Base-by-base conservation (phyloP, 306 rosid species). In the Rubus parviflorus region DNA sequence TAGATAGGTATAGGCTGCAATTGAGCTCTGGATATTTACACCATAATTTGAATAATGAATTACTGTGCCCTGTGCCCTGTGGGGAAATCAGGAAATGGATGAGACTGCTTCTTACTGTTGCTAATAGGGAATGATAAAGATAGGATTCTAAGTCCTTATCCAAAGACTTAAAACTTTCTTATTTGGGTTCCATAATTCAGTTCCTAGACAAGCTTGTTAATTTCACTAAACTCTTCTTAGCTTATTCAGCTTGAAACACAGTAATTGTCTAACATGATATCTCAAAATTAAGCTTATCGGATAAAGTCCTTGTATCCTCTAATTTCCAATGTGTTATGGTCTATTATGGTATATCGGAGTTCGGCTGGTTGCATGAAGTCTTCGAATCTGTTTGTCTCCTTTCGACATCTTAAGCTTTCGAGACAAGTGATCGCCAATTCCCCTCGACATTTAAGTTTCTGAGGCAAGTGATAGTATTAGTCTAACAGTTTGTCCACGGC, bases 71-170 rank as follows among this genome's bases (percentile, higher is more conserved):
- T 30, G 1, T 30, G 35, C n/a, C n/a, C n/a, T n/a, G n/a, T n/a
- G n/a, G n/a, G n/a, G n/a, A n/a, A n/a, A n/a, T n/a, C n/a, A 51
- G 74, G 80, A 72, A 22, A 46, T 67, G 62, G 79, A 84, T 60
- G 65, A 12, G 76, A 76, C 75, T 75, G 74, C 57, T 72, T 75
- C 75, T 64, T 75, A 48, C 53, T 79, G 77, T 80, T 78, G 74
- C 64, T 37, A 7, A 79, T 60, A 71, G 80, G 70, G 70, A 72
- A 77, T 38, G 81, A 77, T 75, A 73, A 61, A 69, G 76, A 68
- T 37, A 61, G 35, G 35, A 30, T 30, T 30, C 35, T 30, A 30
- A 71, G 81, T 85, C 87, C 68, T 74, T 87, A 74, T 82, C 85
- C 43, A 37, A 37, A 37, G 46, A 63, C 66, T 60, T 60, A 12